A percentile compares a stretch with the other conserved stretches of the same genome.
phyloP scores from a whole-genome alignment of 2,329 filamentous ascomycete species.

The Triangularia verruculosa region DNA sequence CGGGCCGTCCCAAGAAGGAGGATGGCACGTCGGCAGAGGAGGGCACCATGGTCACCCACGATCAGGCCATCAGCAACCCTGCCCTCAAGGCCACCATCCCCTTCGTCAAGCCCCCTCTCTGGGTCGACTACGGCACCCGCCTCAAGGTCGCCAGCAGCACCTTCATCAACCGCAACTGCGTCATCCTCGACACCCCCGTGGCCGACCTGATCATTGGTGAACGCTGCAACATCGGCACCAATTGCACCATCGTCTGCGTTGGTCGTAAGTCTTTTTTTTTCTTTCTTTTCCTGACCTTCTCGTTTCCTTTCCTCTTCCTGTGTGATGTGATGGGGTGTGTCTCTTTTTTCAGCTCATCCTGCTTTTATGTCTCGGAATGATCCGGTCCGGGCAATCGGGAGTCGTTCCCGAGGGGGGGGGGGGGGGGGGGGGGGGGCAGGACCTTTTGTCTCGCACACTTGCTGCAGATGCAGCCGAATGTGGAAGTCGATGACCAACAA shows the following conservation, averaged over 20 bases:
- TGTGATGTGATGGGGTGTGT: too few relatives aligned
- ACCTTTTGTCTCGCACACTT: background rate
- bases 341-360: background rate
- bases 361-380: background rate
- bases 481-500: slow-evolving; percentile 5
- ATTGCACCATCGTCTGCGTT: slow-evolving; percentile 33
- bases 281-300: background rate
- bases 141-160: slow-evolving; percentile 33
- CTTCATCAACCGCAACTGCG: slow-evolving; percentile 35
- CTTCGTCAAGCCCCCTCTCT: slow-evolving; percentile 34
- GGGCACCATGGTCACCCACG: slow-evolving; percentile 21
- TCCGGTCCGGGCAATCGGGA: slow-evolving; percentile 2
- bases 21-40: slow-evolving; percentile 15
- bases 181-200: slow-evolving; percentile 36
- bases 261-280: slow-evolving; percentile 21
- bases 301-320: background rate
- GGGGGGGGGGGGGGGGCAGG: too few relatives aligned
- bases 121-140: slow-evolving; percentile 35
- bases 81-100: slow-evolving; percentile 29
- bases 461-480: slow-evolving; percentile 2
- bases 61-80: slow-evolving; percentile 30
- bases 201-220: slow-evolving; percentile 35
- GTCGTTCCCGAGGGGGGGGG: slow-evolving; percentile 3
- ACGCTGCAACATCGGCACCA: slow-evolving; percentile 32
- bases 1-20: slow-evolving; percentile 22